Base-by-base conservation (phyloP, 495 filamentous ascomycete species). In the Daldinia grandis region DNA sequence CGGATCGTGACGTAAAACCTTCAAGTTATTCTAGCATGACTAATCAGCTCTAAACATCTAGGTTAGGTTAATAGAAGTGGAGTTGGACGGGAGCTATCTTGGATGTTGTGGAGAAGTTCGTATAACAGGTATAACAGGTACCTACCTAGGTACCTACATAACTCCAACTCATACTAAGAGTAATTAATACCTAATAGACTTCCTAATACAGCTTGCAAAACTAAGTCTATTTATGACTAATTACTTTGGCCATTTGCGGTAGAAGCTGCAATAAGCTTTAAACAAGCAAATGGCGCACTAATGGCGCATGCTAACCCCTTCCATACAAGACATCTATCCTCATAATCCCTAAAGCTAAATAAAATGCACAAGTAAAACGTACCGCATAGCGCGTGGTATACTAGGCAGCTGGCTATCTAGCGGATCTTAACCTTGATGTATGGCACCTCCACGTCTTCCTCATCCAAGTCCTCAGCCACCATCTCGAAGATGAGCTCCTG, bases 401-500 rank as follows among this genome's bases (percentile, higher is more conserved):
- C 27, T 2, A 1, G 30, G 15, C 28, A n/a, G 14, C 4, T 62
- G 49, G 25, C 24, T 37, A 40, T 77, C 58, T 77, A 82, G 42
- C 78, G 68, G 59, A 83, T 72, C 84, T 90, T 93, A 72, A 97
- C 88, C 91, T 95, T 97, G 75, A 98, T 93, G 78, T 97, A 98
- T 7, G 96, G 96, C 70, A 98, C 90, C 81, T 99, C 96, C 5
- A 98, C 94, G 80, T 99, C 96, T 82, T 98, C 92, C 61, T 91
- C 95, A 2, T 88, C 91, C 75, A 87, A 81, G 74, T 98, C 96
- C 78, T 99, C 96, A 5, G 91, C 92, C 10, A 93, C 95, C 72
- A 98, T 90, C 84, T 98, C 96, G 78, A 98, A 95, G 69, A 99
- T 97, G 58, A 98, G 85, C 74, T 97, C 96, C 84, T 89, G 94